Evolutionary conservation across 768 basidiomycete species (phyloP).

Genomic region (Lanmaoa rubissima): DNA sequence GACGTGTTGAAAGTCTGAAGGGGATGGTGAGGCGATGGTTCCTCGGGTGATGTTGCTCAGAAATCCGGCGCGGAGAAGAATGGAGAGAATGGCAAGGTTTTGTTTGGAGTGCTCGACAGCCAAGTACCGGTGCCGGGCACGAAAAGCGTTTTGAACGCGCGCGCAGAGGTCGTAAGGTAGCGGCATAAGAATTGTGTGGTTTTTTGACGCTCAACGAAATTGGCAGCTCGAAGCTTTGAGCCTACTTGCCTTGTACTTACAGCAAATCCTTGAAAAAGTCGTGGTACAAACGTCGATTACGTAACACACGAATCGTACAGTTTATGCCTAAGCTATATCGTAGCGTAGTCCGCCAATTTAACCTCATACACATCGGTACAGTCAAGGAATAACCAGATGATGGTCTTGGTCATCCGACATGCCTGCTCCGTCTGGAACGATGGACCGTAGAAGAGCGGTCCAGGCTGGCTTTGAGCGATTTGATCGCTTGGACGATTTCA

Average conservation of each 20-base stretch:
- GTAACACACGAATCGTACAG: background rate
- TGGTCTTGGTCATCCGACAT: constrained; percentile 38
- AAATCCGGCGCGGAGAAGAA: constrained; percentile 90
- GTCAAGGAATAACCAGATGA: background rate
- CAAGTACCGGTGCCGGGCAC: constrained; percentile 76
- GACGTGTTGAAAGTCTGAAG: constrained; percentile 55
- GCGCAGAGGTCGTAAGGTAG: constrained; percentile 86
- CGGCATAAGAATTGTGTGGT: constrained; percentile 33
- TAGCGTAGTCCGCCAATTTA: too few species aligned
- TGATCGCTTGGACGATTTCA: constrained; percentile 78
- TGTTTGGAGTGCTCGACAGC: constrained; percentile 81
- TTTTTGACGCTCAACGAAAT: background rate
- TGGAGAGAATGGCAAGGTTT: constrained; percentile 88
- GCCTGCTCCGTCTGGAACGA: constrained; percentile 61
- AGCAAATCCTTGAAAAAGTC: background rate
- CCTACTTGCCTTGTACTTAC: too few species aligned
- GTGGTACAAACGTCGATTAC: constrained; percentile 7
- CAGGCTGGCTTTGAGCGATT: constrained; percentile 57
- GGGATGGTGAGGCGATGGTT: constrained; percentile 61
- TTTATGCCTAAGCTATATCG: too few species aligned
- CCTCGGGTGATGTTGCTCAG: constrained; percentile 81
- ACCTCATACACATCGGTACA: background rate
- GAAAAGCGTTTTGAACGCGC: constrained; percentile 90
- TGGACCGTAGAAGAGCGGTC: constrained; percentile 65
- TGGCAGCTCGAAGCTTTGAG: background rate